Base-by-base conservation (phyloP, 2,329 filamentous ascomycete species). In the Pseudocercospora eumusae region DNA sequence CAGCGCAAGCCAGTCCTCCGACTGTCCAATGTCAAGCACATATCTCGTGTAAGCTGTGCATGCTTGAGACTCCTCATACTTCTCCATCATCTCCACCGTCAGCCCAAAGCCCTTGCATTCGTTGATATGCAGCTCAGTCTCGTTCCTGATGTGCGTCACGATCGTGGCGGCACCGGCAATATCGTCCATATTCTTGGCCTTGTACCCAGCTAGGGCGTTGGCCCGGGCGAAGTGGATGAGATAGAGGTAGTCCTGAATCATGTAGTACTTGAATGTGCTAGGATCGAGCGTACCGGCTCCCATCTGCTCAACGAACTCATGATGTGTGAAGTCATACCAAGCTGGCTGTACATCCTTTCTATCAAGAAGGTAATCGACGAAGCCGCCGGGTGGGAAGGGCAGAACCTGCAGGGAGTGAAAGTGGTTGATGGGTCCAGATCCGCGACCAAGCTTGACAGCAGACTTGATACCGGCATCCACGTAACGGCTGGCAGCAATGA, bases 221-320 rank as follows among this genome's bases (percentile, higher is more conserved):
- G 92, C 92, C 68, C 93, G 84, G 1, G 92, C 88, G 76, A 96
- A 98, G 71, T 97, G 93, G 52, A 90, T 83, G 47, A 97, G 79
- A 72, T 95, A 98, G 4, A 96, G 81, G 71, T 97, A 97, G 71
- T 98, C 93, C 70, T 98, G 93, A 9, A 95, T 83, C 60, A 98
- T 85, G 74, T 97, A 98, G 42, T 89, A 84, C 75, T 92, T 95
- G 81, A 96, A 98, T 0, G 87, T 88, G 47, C 89, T 85, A 0
- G 89, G 69, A 0, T 90, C 88, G 20, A 98, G 79, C 7, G 84
- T 88, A 0, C 92, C 92, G 62, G 88, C 82, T 0, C 89, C 92
- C 72, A 98, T 81, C 13, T 84, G 85, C 71, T 87, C 81, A 45
- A 96, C 90, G 71, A 98, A 98, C 0, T 88, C 85, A 73, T 98